Evolutionary conservation across 2,329 filamentous ascomycete species (phyloP).

Genomic region (Beauveria sp.): DNA sequence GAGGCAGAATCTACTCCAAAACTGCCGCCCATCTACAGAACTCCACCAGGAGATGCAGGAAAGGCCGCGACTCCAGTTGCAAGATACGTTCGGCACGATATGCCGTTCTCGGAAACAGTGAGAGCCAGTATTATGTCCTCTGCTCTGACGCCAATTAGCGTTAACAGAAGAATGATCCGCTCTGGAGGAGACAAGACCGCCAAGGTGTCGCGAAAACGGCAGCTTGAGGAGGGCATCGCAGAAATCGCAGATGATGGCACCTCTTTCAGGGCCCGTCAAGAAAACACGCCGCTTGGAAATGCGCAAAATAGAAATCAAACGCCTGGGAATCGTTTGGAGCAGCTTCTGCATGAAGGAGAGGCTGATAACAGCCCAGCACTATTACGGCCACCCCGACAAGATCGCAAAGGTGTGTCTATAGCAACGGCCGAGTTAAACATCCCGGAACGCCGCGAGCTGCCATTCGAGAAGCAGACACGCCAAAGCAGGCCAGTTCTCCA

Average conservation of each 20-base stretch:
- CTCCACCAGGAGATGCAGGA: neutral
- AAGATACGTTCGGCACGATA: slow-evolving; percentile 17
- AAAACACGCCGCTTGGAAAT: slow-evolving; percentile 7
- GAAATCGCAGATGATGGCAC: slow-evolving; percentile 42
- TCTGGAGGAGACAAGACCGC: slow-evolving; percentile 17
- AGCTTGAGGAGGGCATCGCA: slow-evolving; percentile 30
- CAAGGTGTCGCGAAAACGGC: slow-evolving; percentile 16
- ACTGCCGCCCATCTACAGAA: slow-evolving; percentile 6
- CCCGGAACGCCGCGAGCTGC: slow-evolving; percentile 34
- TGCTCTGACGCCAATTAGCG: slow-evolving; percentile 30
- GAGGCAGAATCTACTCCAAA: slow-evolving; percentile 15
- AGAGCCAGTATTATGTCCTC: slow-evolving; percentile 18
- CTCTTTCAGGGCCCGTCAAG: slow-evolving; percentile 15
- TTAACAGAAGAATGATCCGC: slow-evolving; percentile 23
- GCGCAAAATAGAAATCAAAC: slow-evolving; percentile 1
- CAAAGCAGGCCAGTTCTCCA: neutral
- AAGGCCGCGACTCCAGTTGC: slow-evolving; percentile 12
- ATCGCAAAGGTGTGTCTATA: slow-evolving; percentile 14
- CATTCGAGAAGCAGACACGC: slow-evolving; percentile 26
- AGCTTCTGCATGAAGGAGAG: slow-evolving; percentile 26
- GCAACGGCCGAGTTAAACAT: slow-evolving; percentile 22
- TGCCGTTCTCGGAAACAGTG: slow-evolving; percentile 14
- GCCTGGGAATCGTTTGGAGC: slow-evolving; percentile 24
- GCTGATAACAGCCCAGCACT: slow-evolving; percentile 18
- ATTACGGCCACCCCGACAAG: slow-evolving; percentile 19